These are phyloP conservation scores for Cutaneotrichosporon sp. DNA, from an alignment of 1,284 basidiomycete genomes.

Conservation along the genomic window DNA sequence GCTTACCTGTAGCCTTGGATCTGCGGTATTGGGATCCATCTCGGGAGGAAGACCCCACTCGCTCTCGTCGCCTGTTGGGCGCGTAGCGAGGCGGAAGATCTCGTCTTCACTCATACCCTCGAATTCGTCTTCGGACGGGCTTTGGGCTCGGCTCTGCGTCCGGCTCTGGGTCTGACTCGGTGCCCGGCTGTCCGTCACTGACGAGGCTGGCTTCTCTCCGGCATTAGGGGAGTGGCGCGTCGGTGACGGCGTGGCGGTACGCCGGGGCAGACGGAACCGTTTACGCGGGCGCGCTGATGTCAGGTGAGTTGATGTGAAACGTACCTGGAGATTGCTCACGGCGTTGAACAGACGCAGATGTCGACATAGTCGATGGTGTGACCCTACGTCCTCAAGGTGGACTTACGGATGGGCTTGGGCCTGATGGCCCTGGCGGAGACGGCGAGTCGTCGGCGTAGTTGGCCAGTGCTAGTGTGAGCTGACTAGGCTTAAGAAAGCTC, in stretches of 20 bases:
- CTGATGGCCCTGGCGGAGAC: slow-evolving; percentile 21
- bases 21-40: slow-evolving; percentile 59
- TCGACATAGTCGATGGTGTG: slow-evolving; percentile 11
- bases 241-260: slow-evolving; percentile 1
- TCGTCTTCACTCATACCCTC: slow-evolving; percentile 17
- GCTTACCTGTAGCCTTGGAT: slow-evolving; percentile 63
- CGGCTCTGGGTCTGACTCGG: background rate
- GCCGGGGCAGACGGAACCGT: background rate
- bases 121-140: slow-evolving; percentile 5
- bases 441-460: slow-evolving; percentile 24
- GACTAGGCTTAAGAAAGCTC: background rate
- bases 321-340: slow-evolving; percentile 8
- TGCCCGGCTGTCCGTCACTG: slow-evolving; percentile 2
- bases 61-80: slow-evolving; percentile 59
- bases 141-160: background rate
- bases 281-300: background rate
- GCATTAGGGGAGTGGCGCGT: background rate
- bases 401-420: slow-evolving; percentile 22
- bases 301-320: slow-evolving; percentile 3
- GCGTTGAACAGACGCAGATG: too few relatives aligned
- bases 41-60: slow-evolving; percentile 76
- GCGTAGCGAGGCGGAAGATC: slow-evolving; percentile 12
- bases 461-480: slow-evolving; percentile 22
- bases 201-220: background rate
- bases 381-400: slow-evolving; percentile 15